Evolutionary conservation across 2,329 filamentous ascomycete genomes (phyloP).

Genomic region (Penicillium crustosum): DNA sequence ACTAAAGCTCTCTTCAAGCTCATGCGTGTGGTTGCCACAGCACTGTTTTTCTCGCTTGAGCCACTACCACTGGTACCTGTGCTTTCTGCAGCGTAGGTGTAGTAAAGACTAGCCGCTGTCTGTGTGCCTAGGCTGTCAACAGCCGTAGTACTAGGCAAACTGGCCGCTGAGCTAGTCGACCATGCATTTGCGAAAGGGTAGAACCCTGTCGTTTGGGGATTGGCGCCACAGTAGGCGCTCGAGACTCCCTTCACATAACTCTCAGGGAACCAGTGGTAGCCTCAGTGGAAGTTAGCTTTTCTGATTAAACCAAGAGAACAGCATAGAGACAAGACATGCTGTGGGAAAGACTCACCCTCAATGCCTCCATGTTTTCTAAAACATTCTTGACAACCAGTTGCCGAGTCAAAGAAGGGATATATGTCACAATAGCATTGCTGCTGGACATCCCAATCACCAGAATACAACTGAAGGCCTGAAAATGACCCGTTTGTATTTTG

Average conservation of each 20-base stretch:
- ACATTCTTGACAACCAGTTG: background rate
- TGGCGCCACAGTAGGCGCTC: background rate
- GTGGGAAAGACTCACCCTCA: background rate
- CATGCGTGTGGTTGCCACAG: background rate
- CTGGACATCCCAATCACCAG: background rate
- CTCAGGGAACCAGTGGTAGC: background rate
- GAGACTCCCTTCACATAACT: background rate
- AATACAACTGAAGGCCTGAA: background rate
- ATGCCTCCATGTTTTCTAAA: background rate
- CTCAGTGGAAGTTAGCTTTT: background rate
- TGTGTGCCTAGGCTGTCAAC: background rate
- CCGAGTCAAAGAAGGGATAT: slow-evolving; percentile 1
- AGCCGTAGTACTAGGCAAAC: background rate
- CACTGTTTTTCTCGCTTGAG: background rate
- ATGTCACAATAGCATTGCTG: background rate
- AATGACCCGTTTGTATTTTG: background rate
- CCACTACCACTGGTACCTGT: background rate
- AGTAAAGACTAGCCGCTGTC: slow-evolving; percentile 1
- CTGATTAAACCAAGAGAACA: background rate
- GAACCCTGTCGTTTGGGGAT: background rate
- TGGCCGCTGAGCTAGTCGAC: background rate
- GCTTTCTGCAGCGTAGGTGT: background rate
- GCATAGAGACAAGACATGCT: no score
- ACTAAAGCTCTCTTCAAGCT: background rate
- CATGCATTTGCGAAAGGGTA: background rate